Percentiles rank a stretch among this genome's conserved stretches.
Evolutionary conservation across 2,329 filamentous ascomycete species (phyloP).

Genomic region (Arthrobotrys iridis): DNA sequence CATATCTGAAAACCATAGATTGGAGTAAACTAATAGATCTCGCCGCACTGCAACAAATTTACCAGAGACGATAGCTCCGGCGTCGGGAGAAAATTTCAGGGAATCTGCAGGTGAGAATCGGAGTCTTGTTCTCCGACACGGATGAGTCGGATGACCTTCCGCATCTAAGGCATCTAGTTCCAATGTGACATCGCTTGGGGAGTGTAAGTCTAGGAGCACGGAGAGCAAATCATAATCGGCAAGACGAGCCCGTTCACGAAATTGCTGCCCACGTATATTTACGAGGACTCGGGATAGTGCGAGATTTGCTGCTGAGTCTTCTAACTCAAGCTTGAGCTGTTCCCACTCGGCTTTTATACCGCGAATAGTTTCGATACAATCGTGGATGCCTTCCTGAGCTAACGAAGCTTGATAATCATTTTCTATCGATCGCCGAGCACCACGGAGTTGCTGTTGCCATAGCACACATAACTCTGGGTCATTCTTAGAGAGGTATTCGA

Average conservation of each 20-base stretch:
- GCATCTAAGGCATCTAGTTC: constrained; percentile 34
- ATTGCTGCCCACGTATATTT: neutral
- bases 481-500: neutral
- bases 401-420: constrained; percentile 11
- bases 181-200: constrained; percentile 22
- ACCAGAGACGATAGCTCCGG: neutral
- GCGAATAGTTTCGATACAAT: neutral
- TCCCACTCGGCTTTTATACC: constrained; percentile 21
- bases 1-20: neutral
- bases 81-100: constrained; percentile 4
- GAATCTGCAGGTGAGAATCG: constrained; percentile 34
- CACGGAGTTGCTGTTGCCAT: neutral
- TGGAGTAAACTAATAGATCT: neutral
- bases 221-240: constrained; percentile 5
- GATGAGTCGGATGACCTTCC: constrained; percentile 35
- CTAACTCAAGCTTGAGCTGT: constrained; percentile 15
- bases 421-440: constrained; percentile 17
- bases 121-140: constrained; percentile 26
- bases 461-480: constrained; percentile 6
- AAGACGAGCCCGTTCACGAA: constrained; percentile 14
- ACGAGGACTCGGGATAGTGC: constrained; percentile 29
- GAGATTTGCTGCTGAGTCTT: constrained; percentile 36
- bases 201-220: constrained; percentile 1
- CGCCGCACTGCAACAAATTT: constrained; percentile 3
- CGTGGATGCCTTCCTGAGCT: constrained; percentile 4